Percentiles rank a stretch among this genome's conserved stretches.
Evolutionary conservation across 257 asterid species (phyloP).

Genomic region (Solanum pennellii): DNA sequence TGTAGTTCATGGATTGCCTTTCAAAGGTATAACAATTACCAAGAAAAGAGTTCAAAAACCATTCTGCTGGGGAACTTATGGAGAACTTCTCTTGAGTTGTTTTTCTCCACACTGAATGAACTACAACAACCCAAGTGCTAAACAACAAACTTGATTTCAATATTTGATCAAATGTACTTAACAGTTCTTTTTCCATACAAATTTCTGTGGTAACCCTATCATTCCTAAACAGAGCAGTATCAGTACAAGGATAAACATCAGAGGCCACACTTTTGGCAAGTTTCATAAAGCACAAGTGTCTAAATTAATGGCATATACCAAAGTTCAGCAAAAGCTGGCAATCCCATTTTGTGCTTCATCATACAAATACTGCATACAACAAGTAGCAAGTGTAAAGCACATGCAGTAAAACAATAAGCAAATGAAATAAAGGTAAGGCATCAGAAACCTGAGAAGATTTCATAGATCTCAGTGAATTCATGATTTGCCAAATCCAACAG

Average conservation of each 20-base stretch:
- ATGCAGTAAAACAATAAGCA: conserved; percentile 5
- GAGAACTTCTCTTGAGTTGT: neutral
- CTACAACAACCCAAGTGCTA: neutral
- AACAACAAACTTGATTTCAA: neutral
- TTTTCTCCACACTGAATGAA: neutral
- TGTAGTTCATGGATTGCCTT: conserved; percentile 6
- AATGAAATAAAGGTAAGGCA: neutral
- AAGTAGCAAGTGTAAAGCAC: neutral
- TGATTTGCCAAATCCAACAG: conserved; percentile 77
- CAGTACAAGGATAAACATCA: neutral
- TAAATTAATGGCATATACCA: neutral
- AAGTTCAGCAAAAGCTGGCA: neutral
- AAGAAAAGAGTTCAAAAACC: neutral
- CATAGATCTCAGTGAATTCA: conserved; percentile 5
- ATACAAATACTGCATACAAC: neutral
- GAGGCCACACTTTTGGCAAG: neutral
- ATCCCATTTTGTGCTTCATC: neutral
- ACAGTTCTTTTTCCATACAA: neutral
- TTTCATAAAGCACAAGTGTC: neutral
- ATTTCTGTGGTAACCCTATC: neutral
- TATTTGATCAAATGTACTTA: neutral
- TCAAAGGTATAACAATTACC: neutral
- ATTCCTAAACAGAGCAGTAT: neutral
- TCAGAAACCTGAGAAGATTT: neutral
- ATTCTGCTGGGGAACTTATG: neutral